Percentiles rank a stretch among this genome's conserved stretches.
Evolutionary conservation across 768 basidiomycete genomes (phyloP).

Genomic region (Amanita inopinata): DNA sequence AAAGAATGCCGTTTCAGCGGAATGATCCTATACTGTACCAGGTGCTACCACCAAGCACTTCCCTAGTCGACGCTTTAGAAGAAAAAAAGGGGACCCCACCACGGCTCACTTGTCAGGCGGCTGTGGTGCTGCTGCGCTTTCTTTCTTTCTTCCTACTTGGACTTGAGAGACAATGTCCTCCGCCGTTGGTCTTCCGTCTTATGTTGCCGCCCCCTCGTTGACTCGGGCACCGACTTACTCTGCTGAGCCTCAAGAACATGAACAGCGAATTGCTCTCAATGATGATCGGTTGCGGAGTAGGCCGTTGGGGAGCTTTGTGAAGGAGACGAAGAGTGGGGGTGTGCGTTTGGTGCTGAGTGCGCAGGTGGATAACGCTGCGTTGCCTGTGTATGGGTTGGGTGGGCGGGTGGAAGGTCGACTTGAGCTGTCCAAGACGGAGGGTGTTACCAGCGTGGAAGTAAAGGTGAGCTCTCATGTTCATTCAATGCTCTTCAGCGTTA

Average conservation of each 20-base stretch:
- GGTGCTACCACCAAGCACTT: no score
- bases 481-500: no score
- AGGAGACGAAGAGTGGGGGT: slow-evolving; percentile 47
- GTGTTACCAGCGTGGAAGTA: slow-evolving; percentile 51
- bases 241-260: slow-evolving; percentile 40
- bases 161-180: slow-evolving; percentile 27
- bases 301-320: slow-evolving; percentile 42
- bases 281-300: slow-evolving; percentile 28
- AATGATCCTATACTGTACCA: no score
- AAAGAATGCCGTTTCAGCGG: no score
- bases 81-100: no score
- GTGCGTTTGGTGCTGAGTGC: slow-evolving; percentile 39
- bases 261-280: slow-evolving; percentile 44
- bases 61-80: no score
- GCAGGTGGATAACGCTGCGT: slow-evolving; percentile 35
- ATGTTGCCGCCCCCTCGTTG: slow-evolving; percentile 27
- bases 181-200: slow-evolving; percentile 43
- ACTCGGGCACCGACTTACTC: slow-evolving; percentile 40
- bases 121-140: no score
- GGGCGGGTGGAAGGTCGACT: slow-evolving; percentile 46
- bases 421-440: slow-evolving; percentile 44
- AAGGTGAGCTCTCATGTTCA: no score
- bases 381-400: slow-evolving; percentile 52
- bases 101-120: no score
- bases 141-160: background rate